phyloP scores from a whole-genome alignment of 2,329 filamentous ascomycete species.

The Botrytis fragariae region DNA sequence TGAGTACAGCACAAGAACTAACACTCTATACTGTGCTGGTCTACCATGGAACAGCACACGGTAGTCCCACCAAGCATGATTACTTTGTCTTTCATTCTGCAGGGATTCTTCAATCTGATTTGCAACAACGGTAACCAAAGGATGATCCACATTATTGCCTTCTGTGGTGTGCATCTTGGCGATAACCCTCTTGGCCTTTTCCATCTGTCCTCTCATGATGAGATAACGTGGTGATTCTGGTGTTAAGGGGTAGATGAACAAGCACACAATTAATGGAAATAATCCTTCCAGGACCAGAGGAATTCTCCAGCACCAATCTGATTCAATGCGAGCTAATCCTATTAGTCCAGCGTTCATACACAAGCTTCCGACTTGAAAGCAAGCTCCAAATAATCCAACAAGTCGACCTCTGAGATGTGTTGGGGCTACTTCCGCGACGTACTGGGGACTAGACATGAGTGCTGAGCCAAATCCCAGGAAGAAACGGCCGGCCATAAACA shows the following conservation, averaged over 20 bases:
- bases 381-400: slow-evolving; percentile 48
- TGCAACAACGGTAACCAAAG: slow-evolving; percentile 30
- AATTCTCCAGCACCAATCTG: slow-evolving; percentile 17
- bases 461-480: slow-evolving; percentile 32
- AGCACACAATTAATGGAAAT: slow-evolving; percentile 38
- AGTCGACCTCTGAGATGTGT: slow-evolving; percentile 48
- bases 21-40: slow-evolving; percentile 44
- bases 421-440: slow-evolving; percentile 49
- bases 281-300: slow-evolving; percentile 38
- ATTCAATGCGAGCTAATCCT: slow-evolving; percentile 35
- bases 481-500: slow-evolving; percentile 33
- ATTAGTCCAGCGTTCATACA: slow-evolving; percentile 42
- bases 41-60: slow-evolving; percentile 46
- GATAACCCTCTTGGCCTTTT: slow-evolving; percentile 42
- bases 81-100: slow-evolving; percentile 23
- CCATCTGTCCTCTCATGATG: slow-evolving; percentile 38
- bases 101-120: slow-evolving; percentile 37
- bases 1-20: slow-evolving; percentile 46
- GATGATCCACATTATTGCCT: slow-evolving; percentile 35
- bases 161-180: slow-evolving; percentile 47
- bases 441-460: slow-evolving; percentile 40
- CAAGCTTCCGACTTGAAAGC: slow-evolving; percentile 44
- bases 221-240: slow-evolving; percentile 42
- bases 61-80: slow-evolving; percentile 46
- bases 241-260: slow-evolving; percentile 34